Conservation (phyloP, 345 rosid species). For the Corymbia maculata region DNA sequence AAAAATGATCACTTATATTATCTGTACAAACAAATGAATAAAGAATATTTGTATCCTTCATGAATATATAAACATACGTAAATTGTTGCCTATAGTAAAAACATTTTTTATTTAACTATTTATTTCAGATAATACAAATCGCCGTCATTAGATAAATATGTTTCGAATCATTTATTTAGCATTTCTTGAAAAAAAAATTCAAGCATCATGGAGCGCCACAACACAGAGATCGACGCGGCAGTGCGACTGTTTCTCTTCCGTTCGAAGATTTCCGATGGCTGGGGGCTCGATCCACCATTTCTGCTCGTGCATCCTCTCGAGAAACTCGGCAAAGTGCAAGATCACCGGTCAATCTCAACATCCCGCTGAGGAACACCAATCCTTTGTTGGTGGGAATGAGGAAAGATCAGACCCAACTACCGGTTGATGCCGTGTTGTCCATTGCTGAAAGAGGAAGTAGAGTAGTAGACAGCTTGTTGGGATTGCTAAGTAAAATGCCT, state of each 20-base stretch:
- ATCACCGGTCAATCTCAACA: not conserved
- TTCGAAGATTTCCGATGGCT: not conserved
- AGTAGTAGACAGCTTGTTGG: not conserved
- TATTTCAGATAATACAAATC: not conserved
- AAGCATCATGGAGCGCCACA: not conserved
- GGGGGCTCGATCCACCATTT: not conserved
- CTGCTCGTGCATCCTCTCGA: not conserved
- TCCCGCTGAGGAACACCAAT: not conserved
- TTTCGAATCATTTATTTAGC: not conserved
- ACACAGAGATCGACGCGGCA: not conserved
- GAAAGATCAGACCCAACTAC: not conserved
- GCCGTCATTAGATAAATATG: not conserved
- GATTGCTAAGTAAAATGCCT: not conserved
- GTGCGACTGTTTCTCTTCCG: not conserved
- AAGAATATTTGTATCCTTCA: too few relatives aligned
- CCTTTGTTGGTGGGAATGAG: not conserved
- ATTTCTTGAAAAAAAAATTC: not conserved
- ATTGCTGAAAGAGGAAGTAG: not conserved
- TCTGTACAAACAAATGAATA: too few relatives aligned
- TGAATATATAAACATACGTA: too few relatives aligned
- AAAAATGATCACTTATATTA: not conserved
- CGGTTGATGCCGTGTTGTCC: not conserved
- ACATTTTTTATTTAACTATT: too few relatives aligned
- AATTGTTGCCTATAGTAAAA: too few relatives aligned
- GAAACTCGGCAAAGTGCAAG: not conserved